Conservation (phyloP, 2,329 filamentous ascomycete species). For the Chrysosporium keratinophilum region DNA sequence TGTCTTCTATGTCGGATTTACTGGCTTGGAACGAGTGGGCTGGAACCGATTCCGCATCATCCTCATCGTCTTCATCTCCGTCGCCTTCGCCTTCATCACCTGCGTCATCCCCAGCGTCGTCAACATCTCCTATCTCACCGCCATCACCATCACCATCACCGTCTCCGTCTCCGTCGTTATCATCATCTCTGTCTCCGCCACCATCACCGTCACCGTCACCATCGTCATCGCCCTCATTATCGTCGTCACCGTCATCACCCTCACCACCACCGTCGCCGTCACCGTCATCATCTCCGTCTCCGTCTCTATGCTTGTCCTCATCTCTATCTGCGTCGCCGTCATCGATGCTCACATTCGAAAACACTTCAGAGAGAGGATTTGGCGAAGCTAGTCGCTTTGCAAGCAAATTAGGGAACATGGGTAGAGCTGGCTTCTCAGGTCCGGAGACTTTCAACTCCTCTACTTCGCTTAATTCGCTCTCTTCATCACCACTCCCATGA, state of each 20-base stretch:
- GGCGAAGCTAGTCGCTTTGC: conserved; percentile 12
- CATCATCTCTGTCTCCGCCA: not conserved
- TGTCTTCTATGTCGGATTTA: conserved; percentile 9
- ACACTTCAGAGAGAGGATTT: conserved; percentile 16
- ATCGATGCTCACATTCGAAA: conserved; percentile 15
- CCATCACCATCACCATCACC: not conserved
- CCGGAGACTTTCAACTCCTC: conserved; percentile 36
- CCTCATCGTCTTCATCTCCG: conserved; percentile 1
- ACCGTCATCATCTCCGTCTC: not conserved
- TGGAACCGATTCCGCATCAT: conserved; percentile 12
- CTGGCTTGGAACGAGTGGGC: conserved; percentile 11
- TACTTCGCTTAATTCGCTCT: conserved; percentile 59
- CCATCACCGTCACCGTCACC: not conserved
- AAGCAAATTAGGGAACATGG: conserved; percentile 14
- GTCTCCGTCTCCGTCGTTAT: not conserved
- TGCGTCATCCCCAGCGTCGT: not conserved
- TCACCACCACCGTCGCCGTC: not conserved
- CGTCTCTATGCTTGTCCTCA: not conserved
- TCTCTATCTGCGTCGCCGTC: conserved; percentile 5
- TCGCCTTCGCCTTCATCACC: not conserved
- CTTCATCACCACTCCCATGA: conserved; percentile 57
- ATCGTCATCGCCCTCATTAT: not conserved
- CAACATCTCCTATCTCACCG: not conserved
- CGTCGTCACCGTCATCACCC: not conserved
- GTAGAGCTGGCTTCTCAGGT: not conserved